phyloP scores from a whole-genome alignment of 2,329 filamentous ascomycete species.

The Aspergillus sp. region DNA sequence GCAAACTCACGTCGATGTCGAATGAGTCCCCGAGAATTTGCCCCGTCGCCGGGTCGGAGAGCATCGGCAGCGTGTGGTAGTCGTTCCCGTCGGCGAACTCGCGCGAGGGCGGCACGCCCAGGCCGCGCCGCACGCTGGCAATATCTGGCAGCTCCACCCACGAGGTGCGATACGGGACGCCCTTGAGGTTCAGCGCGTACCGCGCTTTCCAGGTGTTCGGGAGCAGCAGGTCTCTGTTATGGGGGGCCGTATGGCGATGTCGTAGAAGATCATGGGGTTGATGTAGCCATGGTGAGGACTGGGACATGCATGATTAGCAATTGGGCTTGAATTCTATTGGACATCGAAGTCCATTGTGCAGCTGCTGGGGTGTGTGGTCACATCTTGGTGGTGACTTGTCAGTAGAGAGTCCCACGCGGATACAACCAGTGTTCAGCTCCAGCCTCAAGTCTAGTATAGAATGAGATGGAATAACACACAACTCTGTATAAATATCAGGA shows the following conservation, averaged over 20 bases:
- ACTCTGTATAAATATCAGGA: too few relatives aligned
- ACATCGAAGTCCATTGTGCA: too few relatives aligned
- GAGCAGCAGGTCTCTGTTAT: constrained; percentile 32
- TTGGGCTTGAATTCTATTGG: too few relatives aligned
- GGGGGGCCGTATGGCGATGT: constrained; percentile 44
- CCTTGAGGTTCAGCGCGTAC: constrained; percentile 52
- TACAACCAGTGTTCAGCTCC: too few relatives aligned
- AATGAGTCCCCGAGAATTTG: constrained; percentile 60
- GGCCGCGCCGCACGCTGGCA: constrained; percentile 45
- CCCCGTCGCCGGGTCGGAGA: constrained; percentile 48
- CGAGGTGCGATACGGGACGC: constrained; percentile 44
- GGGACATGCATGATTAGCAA: too few relatives aligned
- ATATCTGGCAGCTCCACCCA: constrained; percentile 59
- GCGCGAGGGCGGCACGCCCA: constrained; percentile 48
- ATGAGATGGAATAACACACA: too few relatives aligned
- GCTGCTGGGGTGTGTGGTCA: too few relatives aligned
- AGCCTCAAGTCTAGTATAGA: too few relatives aligned
- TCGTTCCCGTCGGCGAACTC: constrained; percentile 57
- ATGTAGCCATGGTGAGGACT: not conserved
- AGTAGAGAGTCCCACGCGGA: too few relatives aligned
- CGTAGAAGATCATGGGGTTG: constrained; percentile 44
- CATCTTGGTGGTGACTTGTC: too few relatives aligned
- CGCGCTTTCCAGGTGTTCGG: constrained; percentile 55
- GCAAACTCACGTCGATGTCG: constrained; percentile 63
- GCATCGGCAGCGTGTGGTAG: constrained; percentile 61